These are phyloP conservation scores for Acanthamoeba triangularis DNA, from an alignment of 208 protist genomes.

Conservation along the genomic window DNA sequence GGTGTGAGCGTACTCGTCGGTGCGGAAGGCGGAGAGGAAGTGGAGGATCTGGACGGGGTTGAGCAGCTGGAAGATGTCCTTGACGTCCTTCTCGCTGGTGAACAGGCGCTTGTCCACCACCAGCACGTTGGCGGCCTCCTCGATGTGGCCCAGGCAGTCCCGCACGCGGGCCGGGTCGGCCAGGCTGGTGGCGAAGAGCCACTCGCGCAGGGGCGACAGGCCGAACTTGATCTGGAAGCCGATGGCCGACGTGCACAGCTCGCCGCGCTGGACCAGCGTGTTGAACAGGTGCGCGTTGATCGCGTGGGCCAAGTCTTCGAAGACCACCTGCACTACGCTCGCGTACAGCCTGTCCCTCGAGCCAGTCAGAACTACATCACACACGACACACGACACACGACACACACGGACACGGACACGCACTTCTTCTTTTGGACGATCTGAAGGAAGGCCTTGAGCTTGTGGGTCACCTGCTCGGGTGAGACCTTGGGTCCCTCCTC, in stretches of 20 bases:
- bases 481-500: background rate
- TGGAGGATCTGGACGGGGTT: slow-evolving; percentile 36
- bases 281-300: slow-evolving; percentile 73
- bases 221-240: slow-evolving; percentile 74
- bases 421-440: slow-evolving; percentile 35
- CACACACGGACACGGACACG: background rate
- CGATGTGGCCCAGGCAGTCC: slow-evolving; percentile 46
- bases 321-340: slow-evolving; percentile 43
- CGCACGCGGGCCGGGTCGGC: slow-evolving; percentile 13
- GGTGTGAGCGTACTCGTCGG: slow-evolving; percentile 10
- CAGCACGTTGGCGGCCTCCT: slow-evolving; percentile 68
- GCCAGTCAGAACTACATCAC: background rate
- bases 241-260: slow-evolving; percentile 41
- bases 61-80: slow-evolving; percentile 53
- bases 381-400: background rate
- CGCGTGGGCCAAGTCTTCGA: slow-evolving; percentile 25
- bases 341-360: background rate
- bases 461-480: background rate
- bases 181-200: slow-evolving; percentile 34
- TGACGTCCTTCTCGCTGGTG: slow-evolving; percentile 41
- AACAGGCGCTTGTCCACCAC: slow-evolving; percentile 74
- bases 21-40: slow-evolving; percentile 40
- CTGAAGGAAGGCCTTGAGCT: slow-evolving; percentile 38
- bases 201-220: slow-evolving; percentile 63
- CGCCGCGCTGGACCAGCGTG: background rate